Base-by-base conservation (phyloP, 2,329 filamentous ascomycete species). In the Pseudogymnoascus sp. region DNA sequence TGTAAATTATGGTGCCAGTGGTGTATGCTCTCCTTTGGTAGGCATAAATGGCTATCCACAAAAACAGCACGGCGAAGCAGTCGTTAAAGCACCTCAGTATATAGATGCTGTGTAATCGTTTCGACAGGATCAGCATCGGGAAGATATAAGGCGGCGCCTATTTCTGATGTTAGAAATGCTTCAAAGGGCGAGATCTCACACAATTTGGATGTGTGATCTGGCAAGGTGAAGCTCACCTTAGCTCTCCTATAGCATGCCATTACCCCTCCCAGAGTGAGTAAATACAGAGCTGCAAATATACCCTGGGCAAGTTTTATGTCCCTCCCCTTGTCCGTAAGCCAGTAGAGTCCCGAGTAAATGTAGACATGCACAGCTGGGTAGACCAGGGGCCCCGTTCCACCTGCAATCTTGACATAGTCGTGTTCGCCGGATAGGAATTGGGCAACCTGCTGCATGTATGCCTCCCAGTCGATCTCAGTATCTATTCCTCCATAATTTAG, bases 401-500 rank as follows among this genome's bases (percentile, higher is more conserved):
- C 95, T 73, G 88, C 84, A 73, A 99, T 93, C 65, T 87, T 83
- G 66, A 85, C 85, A 76, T 99, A 99, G 76, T 97, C 89, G 73
- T 90, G 86, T 79, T 98, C 93, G 72, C 95, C 95, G 16, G 85
- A 81, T 54, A 93, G 79, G 72, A 89, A 95, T 70, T 93, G 87
- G 43, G 83, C 78, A 51, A 98, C 82, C 73, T 99, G 95, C 75
- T 97, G 84, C 93, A 99, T 98, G 77, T 99, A 99, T 0, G 95
- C 92, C 65, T 83, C 84, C 93, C 93, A 99, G 78, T 99, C 95
- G 73, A 99, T 99, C 77, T 99, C 95, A 48, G 95, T 99, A 75
- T 99, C 95, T 90, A 11, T 41, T 57, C 21, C 63, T 37, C 62
- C 25, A 48, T 37, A 25, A 54, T 21, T 25, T 28, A 36, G 28